phyloP scores from a whole-genome alignment of 75 land plant genomes.

The Picea glauca region DNA sequence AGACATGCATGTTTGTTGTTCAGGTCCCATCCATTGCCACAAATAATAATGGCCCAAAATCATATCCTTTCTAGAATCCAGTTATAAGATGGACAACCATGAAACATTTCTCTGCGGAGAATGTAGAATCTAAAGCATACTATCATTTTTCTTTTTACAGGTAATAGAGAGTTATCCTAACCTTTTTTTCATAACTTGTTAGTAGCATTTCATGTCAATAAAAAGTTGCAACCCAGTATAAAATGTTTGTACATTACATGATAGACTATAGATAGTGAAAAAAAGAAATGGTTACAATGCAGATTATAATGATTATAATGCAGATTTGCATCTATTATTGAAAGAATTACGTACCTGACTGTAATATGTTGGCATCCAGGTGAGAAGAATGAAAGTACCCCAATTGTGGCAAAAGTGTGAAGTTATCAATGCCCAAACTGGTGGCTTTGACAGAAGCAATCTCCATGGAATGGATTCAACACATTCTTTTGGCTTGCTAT shows the following conservation, averaged over 20 bases:
- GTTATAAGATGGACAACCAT: too few relatives aligned
- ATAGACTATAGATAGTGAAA: background rate
- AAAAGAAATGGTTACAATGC: background rate
- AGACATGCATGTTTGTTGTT: too few relatives aligned
- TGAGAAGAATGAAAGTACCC: conserved; percentile 98
- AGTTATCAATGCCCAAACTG: conserved; percentile 96
- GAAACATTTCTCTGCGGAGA: too few relatives aligned
- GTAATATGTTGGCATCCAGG: conserved; percentile 99
- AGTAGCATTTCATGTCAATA: background rate
- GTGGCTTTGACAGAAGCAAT: conserved; percentile 80
- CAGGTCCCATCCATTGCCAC: too few relatives aligned
- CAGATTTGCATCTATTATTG: background rate
- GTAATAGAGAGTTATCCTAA: too few relatives aligned
- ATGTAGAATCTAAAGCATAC: too few relatives aligned
- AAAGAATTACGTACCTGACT: conserved; percentile 62
- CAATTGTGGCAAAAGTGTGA: conserved; percentile 99
- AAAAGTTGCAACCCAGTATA: background rate
- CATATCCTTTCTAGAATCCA: too few relatives aligned
- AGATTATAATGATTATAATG: background rate
- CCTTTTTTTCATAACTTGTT: too few relatives aligned
- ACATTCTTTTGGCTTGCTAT: conserved; percentile 60
- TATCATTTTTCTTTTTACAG: too few relatives aligned
- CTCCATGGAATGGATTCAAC: conserved; percentile 84
- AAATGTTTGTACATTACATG: background rate
- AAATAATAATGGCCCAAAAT: too few relatives aligned